A percentile compares a stretch with the other conserved stretches of the same genome.
phyloP scores from a whole-genome alignment of 2,329 filamentous ascomycete genomes.

The Aureobasidium leucospermi region DNA sequence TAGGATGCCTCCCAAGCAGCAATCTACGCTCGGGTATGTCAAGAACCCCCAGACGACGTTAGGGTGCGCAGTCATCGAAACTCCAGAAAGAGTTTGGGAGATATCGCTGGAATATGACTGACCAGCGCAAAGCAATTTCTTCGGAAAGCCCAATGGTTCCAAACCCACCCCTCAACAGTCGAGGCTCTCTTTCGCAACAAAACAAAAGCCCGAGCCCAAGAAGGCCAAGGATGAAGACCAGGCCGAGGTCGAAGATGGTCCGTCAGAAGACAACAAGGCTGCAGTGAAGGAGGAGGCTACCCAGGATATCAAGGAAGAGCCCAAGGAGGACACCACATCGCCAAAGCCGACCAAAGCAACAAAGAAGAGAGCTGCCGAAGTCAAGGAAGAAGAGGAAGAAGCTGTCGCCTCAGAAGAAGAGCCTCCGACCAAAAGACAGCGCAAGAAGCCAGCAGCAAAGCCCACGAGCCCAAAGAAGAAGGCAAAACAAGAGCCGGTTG shows the following conservation, averaged over 20 bases:
- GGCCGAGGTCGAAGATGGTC: slow-evolving; percentile 4
- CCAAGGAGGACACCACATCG: background rate
- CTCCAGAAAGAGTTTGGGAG: background rate
- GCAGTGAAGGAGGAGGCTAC: slow-evolving; percentile 21
- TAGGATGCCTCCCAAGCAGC: slow-evolving; percentile 57
- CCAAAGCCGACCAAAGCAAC: slow-evolving; percentile 23
- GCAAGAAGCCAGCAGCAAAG: slow-evolving; percentile 22
- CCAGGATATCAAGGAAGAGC: slow-evolving; percentile 25
- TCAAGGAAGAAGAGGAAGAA: slow-evolving; percentile 19
- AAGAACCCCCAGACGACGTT: slow-evolving; percentile 65
- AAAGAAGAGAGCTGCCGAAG: slow-evolving; percentile 19
- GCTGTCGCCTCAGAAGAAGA: slow-evolving; percentile 21
- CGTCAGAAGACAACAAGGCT: slow-evolving; percentile 18
- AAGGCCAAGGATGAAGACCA: slow-evolving; percentile 19
- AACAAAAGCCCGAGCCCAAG: slow-evolving; percentile 17
- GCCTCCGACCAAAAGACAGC: slow-evolving; percentile 30
- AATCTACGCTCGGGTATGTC: slow-evolving; percentile 85
- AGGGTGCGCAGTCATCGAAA: slow-evolving; percentile 48
- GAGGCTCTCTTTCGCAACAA: slow-evolving; percentile 62
- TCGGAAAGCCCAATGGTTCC: slow-evolving; percentile 57
- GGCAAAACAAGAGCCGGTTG: slow-evolving; percentile 19
- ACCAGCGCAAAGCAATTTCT: slow-evolving; percentile 65
- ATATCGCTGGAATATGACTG: background rate
- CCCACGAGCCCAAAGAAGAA: slow-evolving; percentile 16
- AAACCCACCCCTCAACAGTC: slow-evolving; percentile 63